A percentile compares a stretch with the other conserved stretches of the same genome.
phyloP scores from a whole-genome alignment of 257 asterid genomes.

The Primulina huaijiensis region DNA sequence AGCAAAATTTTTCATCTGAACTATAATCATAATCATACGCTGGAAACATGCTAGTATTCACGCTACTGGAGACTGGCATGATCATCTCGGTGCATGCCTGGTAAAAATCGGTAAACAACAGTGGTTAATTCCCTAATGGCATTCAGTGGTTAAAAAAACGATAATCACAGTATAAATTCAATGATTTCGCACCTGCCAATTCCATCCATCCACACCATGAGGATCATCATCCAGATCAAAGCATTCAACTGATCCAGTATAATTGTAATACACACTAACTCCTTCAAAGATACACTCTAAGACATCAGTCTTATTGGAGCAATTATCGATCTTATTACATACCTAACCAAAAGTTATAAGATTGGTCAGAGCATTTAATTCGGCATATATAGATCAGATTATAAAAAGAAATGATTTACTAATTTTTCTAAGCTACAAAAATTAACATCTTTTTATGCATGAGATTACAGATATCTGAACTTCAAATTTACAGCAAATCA shows the following conservation, averaged over 20 bases:
- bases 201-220: conserved; percentile 92
- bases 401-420: not conserved
- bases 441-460: not conserved
- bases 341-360: conserved; percentile 44
- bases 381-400: not conserved
- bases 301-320: conserved; percentile 53
- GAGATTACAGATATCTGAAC: not conserved
- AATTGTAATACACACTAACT: conserved; percentile 74
- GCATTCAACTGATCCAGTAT: conserved; percentile 67
- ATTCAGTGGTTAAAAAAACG: conserved; percentile 4
- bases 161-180: not conserved
- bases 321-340: conserved; percentile 68
- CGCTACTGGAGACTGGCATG: conserved; percentile 75
- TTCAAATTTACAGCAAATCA: conserved; percentile 17
- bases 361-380: conserved; percentile 17
- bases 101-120: conserved; percentile 14
- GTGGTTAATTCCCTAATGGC: conserved; percentile 4
- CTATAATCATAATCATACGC: conserved; percentile 48
- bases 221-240: conserved; percentile 81
- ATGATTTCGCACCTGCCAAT: conserved; percentile 70
- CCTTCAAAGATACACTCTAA: conserved; percentile 73
- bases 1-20: conserved; percentile 50
- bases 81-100: conserved; percentile 98
- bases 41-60: conserved; percentile 69
- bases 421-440: not conserved